A percentile compares a stretch with the other conserved stretches of the same genome.
Conservation (phyloP, 352 stramenopile species). For the Globisporangium alternatum region DNA sequence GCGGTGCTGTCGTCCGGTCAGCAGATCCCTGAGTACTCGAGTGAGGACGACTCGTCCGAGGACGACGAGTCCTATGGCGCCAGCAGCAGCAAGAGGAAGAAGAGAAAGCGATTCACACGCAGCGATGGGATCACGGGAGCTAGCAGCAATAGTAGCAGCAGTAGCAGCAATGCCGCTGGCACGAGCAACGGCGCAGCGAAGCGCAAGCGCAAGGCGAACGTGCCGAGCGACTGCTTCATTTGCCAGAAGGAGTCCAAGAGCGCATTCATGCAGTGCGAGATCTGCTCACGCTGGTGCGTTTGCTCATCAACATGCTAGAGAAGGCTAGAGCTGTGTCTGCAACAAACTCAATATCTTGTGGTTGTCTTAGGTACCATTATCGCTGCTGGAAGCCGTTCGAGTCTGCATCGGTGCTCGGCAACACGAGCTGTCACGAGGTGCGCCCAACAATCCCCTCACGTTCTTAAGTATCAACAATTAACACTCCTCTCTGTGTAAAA, state of each 20-base stretch:
- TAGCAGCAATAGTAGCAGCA: background rate
- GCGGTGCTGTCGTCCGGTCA: conserved; percentile 70
- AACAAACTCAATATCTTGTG: background rate
- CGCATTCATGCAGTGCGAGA: conserved; percentile 71
- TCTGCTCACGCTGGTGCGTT: conserved; percentile 58
- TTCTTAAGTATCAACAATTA: background rate
- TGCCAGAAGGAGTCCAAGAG: conserved; percentile 43
- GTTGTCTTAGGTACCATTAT: conserved; percentile 37
- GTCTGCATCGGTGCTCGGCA: conserved; percentile 61
- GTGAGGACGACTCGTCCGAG: conserved; percentile 50
- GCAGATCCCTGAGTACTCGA: conserved; percentile 82
- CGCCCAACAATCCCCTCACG: background rate
- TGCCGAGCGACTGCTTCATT: conserved; percentile 48
- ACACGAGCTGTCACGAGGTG: conserved; percentile 74
- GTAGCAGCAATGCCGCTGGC: background rate
- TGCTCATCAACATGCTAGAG: background rate
- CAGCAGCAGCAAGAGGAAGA: conserved; percentile 11
- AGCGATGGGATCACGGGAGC: background rate
- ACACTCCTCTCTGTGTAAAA: background rate
- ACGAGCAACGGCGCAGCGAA: background rate
- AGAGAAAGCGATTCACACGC: conserved; percentile 3
- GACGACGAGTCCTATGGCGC: conserved; percentile 43
- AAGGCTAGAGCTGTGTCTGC: background rate
- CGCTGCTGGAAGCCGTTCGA: conserved; percentile 49
- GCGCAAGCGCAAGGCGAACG: conserved; percentile 35